Evolutionary conservation across 2,329 filamentous ascomycete genomes (phyloP).

Genomic region (Microcera coccophila): DNA sequence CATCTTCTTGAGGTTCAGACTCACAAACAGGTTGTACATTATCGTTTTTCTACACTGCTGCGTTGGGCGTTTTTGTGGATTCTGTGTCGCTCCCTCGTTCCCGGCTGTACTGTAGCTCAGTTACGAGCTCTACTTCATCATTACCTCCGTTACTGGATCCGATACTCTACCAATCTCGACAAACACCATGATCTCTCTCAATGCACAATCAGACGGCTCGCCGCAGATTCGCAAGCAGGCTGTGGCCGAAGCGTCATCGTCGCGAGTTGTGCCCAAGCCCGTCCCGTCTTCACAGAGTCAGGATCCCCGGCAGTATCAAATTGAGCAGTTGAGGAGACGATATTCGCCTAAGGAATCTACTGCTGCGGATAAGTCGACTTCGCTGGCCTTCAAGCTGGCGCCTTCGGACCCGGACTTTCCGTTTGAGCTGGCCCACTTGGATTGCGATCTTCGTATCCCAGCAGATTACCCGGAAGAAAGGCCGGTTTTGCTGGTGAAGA

Average conservation of each 20-base stretch:
- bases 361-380: conserved; percentile 46
- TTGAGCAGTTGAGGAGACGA: conserved; percentile 67
- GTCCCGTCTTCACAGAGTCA: conserved; percentile 60
- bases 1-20: background rate
- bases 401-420: conserved; percentile 84
- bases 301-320: conserved; percentile 69
- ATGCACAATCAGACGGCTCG: conserved; percentile 26
- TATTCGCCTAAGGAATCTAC: conserved; percentile 51
- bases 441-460: conserved; percentile 66
- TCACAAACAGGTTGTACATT: background rate
- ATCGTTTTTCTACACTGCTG: background rate
- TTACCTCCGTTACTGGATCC: background rate
- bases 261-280: conserved; percentile 60
- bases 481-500: conserved; percentile 60
- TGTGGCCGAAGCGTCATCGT: conserved; percentile 40
- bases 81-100: background rate
- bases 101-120: background rate
- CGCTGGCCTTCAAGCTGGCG: conserved; percentile 59
- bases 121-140: background rate
- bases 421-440: conserved; percentile 66
- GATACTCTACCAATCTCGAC: conserved; percentile 3
- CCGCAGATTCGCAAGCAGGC: conserved; percentile 41
- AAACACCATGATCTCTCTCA: conserved; percentile 38
- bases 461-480: conserved; percentile 54
- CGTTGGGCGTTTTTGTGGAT: background rate